These are phyloP conservation scores for Sordariomycetes sp. DNA, from an alignment of 2,329 filamentous ascomycete species.

Conservation along the genomic window DNA sequence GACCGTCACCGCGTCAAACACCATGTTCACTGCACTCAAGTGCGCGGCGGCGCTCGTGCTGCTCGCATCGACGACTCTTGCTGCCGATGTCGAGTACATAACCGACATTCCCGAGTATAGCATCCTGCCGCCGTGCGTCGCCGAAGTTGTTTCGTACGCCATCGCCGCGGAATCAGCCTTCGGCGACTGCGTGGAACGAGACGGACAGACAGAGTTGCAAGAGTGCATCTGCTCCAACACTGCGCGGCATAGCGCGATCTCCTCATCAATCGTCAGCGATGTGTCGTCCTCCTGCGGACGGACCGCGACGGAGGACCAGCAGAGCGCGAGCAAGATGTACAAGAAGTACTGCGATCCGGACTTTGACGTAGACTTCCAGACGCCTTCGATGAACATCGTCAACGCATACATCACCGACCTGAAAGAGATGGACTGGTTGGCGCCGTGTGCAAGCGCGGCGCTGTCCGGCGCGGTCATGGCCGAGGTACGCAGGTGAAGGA, in stretches of 20 bases:
- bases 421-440: slow-evolving; percentile 25
- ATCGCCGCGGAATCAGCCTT: no score
- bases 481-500: slow-evolving; percentile 10
- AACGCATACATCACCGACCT: slow-evolving; percentile 41
- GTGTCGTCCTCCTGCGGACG: slow-evolving; percentile 33
- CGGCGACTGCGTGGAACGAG: no score
- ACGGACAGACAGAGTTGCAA: slow-evolving; percentile 32
- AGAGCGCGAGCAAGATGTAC: slow-evolving; percentile 33
- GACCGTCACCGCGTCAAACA: no score
- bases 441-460: slow-evolving; percentile 24
- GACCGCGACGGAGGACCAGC: slow-evolving; percentile 33
- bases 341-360: slow-evolving; percentile 39
- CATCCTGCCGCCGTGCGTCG: slow-evolving; percentile 31
- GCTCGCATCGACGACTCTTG: no score
- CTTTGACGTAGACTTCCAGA: slow-evolving; percentile 25
- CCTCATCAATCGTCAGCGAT: slow-evolving; percentile 25
- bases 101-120: slow-evolving; percentile 33
- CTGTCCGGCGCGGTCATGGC: slow-evolving; percentile 20
- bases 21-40: no score
- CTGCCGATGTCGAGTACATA: slow-evolving; percentile 27
- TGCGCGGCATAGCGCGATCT: slow-evolving; percentile 27
- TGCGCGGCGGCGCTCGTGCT: no score
- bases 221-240: slow-evolving; percentile 44
- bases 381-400: no score
- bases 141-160: slow-evolving; percentile 32